Base-by-base conservation (phyloP, 345 rosid genomes). In the Dipteronia dyeriana region DNA sequence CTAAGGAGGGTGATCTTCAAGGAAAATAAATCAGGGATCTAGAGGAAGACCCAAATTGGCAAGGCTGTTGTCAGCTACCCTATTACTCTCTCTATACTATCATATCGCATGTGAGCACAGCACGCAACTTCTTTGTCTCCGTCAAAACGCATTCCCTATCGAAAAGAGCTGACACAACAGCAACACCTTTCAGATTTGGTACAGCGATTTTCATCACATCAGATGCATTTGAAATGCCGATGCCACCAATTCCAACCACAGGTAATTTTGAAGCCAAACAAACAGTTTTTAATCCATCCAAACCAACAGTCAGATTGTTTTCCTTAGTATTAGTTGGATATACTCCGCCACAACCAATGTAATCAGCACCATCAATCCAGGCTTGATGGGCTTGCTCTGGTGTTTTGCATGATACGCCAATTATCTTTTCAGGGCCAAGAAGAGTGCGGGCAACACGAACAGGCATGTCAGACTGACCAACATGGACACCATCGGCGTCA, bases 291-390 rank as follows among this genome's bases (percentile, higher is more conserved):
- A 96, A 76, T 57, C 98, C 99, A 73, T 94, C 94, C 81, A 96
- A 86, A 74, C 97, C 98, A 9, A 94, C 83, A 0, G 99, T 92
- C 39, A 68, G 78, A 59, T 91, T 92, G 81, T 94, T 94, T 8
- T 79, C 88, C 85, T 94, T 96, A 0, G 99, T 92, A 81, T 75
- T 87, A 2, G 97, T 96, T 7, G 95, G 90, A 66, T 80, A 92
- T 56, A 96, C 91, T 64, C 98, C 97, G 2, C 99, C 99, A 71
- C 93, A 89, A 16, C 99, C 99, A 17, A 96, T 89, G 88, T 96
- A 96, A 84, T 96, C 87, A 0, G 99, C 97, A 57, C 97, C 95
- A 59, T 92, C 94, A 51, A 78, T 68, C 97, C 97, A 94, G 49
- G 97, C 99, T 85, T 86, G 87, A 11, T 86, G 85, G 31, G 98